These are phyloP conservation scores for Prunus armeniaca DNA, from an alignment of 306 rosid species.

Conservation along the genomic window DNA sequence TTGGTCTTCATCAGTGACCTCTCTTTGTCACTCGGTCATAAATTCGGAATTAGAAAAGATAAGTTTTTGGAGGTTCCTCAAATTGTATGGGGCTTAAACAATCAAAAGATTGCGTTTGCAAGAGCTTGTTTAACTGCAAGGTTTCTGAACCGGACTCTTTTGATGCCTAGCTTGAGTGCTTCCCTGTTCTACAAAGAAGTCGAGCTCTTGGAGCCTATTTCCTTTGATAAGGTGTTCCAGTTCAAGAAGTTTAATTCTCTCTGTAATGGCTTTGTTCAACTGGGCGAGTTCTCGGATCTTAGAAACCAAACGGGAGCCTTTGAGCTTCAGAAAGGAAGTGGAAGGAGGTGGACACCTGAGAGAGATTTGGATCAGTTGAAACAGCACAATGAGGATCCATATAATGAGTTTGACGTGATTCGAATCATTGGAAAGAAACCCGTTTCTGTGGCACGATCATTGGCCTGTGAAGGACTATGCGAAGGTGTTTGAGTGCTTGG, in stretches of 20 bases:
- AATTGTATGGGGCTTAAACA: conserved; percentile 90
- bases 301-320: conserved; percentile 39
- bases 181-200: conserved; percentile 84
- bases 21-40: conserved; percentile 27
- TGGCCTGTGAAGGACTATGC: conserved; percentile 92
- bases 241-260: conserved; percentile 62
- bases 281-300: conserved; percentile 53
- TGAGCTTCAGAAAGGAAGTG: conserved; percentile 84
- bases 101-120: conserved; percentile 91
- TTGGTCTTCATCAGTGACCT: conserved; percentile 31
- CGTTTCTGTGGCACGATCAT: conserved; percentile 96
- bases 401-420: conserved; percentile 56
- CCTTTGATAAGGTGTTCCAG: conserved; percentile 73
- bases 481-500: conserved; percentile 73
- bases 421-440: conserved; percentile 77
- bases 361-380: conserved; percentile 73
- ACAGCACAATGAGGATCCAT: conserved; percentile 42
- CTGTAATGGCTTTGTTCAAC: conserved; percentile 55
- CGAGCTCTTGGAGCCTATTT: conserved; percentile 68
- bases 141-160: conserved; percentile 74
- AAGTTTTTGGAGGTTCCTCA: conserved; percentile 85
- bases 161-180: conserved; percentile 94
- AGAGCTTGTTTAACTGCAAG: conserved; percentile 87
- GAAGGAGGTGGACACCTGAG: conserved; percentile 86
- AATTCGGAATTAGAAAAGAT: conserved; percentile 38